Percentiles rank a stretch among this genome's conserved stretches.
phyloP scores from a whole-genome alignment of 2,329 filamentous ascomycete genomes.

The Stachybotrys elegans region DNA sequence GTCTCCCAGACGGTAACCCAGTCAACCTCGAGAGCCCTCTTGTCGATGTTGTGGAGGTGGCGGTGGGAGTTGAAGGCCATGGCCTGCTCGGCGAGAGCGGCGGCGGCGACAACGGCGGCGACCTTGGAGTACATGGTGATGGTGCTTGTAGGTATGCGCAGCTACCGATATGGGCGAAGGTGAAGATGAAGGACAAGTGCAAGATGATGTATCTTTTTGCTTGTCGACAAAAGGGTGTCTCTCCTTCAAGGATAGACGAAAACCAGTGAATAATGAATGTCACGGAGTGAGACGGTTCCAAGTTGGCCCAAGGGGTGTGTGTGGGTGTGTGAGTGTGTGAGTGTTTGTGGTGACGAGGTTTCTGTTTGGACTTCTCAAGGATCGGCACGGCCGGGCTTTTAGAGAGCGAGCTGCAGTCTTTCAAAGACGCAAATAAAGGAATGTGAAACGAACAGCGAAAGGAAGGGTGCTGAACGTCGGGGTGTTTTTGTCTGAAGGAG shows the following conservation, averaged over 20 bases:
- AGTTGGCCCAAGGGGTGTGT: background rate
- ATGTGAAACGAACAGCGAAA: constrained; percentile 22
- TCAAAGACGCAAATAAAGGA: constrained; percentile 46
- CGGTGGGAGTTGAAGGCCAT: constrained; percentile 37
- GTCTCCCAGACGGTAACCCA: constrained; percentile 37
- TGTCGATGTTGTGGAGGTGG: constrained; percentile 30
- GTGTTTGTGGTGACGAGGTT: background rate
- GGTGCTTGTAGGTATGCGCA: constrained; percentile 4
- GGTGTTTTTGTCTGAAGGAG: constrained; percentile 17
- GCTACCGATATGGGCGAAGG: constrained; percentile 7
- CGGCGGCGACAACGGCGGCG: constrained; percentile 34
- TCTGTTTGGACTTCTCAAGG: background rate
- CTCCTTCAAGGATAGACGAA: background rate
- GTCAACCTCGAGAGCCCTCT: constrained; percentile 26
- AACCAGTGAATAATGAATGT: background rate
- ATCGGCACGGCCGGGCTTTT: constrained; percentile 31
- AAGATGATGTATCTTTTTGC: too few species aligned
- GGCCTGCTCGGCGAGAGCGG: constrained; percentile 38
- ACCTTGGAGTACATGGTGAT: constrained; percentile 37
- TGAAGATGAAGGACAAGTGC: constrained; percentile 2
- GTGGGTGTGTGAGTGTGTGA: background rate
- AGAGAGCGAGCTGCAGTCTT: constrained; percentile 34
- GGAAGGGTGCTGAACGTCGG: background rate
- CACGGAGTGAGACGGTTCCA: background rate
- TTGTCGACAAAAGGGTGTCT: too few species aligned